Conservation (phyloP, 2,329 filamentous ascomycete species). For the Bretziella fagacearum region DNA sequence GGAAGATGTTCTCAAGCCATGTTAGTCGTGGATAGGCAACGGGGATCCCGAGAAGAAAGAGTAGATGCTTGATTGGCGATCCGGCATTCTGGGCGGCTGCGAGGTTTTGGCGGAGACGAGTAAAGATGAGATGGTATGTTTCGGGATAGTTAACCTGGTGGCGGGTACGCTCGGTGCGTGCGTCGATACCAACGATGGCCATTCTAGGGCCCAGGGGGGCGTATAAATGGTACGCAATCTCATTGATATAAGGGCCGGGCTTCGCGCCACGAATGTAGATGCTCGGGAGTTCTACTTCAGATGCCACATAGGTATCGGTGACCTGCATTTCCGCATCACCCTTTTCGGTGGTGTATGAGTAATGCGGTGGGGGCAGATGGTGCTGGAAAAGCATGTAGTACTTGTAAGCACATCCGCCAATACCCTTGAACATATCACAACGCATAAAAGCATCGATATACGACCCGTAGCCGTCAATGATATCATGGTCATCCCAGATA, state of each 20-base stretch:
- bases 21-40: constrained; percentile 80
- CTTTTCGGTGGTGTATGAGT: constrained; percentile 65
- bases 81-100: constrained; percentile 45
- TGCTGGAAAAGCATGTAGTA: constrained; percentile 98
- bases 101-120: constrained; percentile 58
- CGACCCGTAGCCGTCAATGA: constrained; percentile 83
- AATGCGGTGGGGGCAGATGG: constrained; percentile 67
- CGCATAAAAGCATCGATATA: constrained; percentile 91
- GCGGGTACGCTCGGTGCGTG: constrained; percentile 81
- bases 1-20: constrained; percentile 90
- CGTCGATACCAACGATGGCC: constrained; percentile 77
- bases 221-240: constrained; percentile 76
- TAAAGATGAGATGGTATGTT: constrained; percentile 73
- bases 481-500: constrained; percentile 95
- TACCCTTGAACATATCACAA: constrained; percentile 76
- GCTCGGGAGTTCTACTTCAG: constrained; percentile 37
- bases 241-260: constrained; percentile 75
- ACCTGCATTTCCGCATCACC: constrained; percentile 35
- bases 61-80: constrained; percentile 71
- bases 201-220: constrained; percentile 67
- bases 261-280: constrained; percentile 58
- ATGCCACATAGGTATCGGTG: constrained; percentile 54
- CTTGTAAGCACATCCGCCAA: constrained; percentile 87
- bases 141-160: constrained; percentile 91
- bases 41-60: constrained; percentile 74